Base-by-base conservation (phyloP, 768 basidiomycete genomes). In the Serendipita sp. region DNA sequence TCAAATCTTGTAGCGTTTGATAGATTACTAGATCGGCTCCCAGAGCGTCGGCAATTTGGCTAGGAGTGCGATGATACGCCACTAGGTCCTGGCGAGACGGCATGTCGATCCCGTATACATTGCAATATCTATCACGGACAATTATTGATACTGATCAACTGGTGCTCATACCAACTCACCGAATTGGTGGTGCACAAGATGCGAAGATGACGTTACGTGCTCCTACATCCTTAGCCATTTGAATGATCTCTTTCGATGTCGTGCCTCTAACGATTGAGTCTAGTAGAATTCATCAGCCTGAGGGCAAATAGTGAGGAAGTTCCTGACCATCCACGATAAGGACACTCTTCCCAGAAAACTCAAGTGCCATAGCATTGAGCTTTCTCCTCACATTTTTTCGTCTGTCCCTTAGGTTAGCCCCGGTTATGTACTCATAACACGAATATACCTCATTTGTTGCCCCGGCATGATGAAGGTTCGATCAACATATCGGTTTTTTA, bases 31-130 rank as follows among this genome's bases (percentile, higher is more conserved):
- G 81, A 75, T 99, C 96, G 8, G 94, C 96, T 48, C 93, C 93
- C 67, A 98, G 96, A 64, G 83, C 83, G 23, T 76, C 70, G 2
- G 91, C 88, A 67, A 98, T 85, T 66, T 85, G 81, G 28, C 81
- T 78, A 10, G 80, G 81, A 63, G 83, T 82, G 60, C 91, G 84
- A 41, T 80, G 81, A 73, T 93, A 78, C 0, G 92, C 95, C 62
- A 98, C 93, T 36, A 98, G 85, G 72, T 98, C 95, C 41, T 79
- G 76, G n/a, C 91, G 84, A 2, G 93, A 91, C 35, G 96, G 95
- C 96, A 98, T 99, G 77, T 99, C 96, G 72, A 99, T 99, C 18
- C 96, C 96, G 74, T 99, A 98, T 3, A 99, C 96, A 72, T 98
- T 96, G 3, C 93, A 86, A 72, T 84, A 83, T 32, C 91, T 90